Percentiles rank a stretch among this genome's conserved stretches.
phyloP scores from a whole-genome alignment of 768 basidiomycete species.

The Suillus clintonianus region DNA sequence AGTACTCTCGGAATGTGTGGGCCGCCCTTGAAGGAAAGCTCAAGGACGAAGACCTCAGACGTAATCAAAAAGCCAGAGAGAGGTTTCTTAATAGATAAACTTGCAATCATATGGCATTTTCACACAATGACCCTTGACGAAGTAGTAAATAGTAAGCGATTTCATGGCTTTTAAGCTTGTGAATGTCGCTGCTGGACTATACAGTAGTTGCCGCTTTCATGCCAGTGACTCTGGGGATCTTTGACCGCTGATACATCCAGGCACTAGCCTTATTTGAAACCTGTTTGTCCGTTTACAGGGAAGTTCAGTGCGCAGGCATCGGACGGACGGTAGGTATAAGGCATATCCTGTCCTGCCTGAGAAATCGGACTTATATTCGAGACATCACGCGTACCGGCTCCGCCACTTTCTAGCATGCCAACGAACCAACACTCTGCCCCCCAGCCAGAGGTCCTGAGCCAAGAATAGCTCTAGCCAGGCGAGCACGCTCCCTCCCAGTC shows the following conservation, averaged over 20 bases:
- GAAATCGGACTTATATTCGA: not conserved
- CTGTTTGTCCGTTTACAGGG: not conserved
- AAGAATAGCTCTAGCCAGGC: slow-evolving; percentile 3
- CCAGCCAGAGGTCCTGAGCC: not conserved
- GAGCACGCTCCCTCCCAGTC: slow-evolving; percentile 4
- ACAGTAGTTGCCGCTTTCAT: not conserved
- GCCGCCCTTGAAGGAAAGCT: slow-evolving; percentile 62
- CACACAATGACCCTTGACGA: not conserved
- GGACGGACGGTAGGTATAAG: not conserved
- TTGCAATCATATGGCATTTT: not conserved
- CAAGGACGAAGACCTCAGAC: slow-evolving; percentile 61
- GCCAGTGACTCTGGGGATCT: not conserved
- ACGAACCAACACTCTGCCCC: not conserved
- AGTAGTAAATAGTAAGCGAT: not conserved
- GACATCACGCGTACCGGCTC: not conserved
- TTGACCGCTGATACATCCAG: not conserved
- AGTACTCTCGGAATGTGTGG: slow-evolving; percentile 59
- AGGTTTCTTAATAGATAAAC: slow-evolving; percentile 39
- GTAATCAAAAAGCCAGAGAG: slow-evolving; percentile 60
- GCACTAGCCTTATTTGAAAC: not conserved
- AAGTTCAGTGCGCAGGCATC: not conserved
- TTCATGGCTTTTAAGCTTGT: not conserved
- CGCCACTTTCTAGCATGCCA: not conserved
- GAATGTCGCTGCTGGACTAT: not conserved
- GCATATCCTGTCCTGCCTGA: not conserved